Base-by-base conservation (phyloP, 768 basidiomycete genomes). In the Boletellus emodensis region DNA sequence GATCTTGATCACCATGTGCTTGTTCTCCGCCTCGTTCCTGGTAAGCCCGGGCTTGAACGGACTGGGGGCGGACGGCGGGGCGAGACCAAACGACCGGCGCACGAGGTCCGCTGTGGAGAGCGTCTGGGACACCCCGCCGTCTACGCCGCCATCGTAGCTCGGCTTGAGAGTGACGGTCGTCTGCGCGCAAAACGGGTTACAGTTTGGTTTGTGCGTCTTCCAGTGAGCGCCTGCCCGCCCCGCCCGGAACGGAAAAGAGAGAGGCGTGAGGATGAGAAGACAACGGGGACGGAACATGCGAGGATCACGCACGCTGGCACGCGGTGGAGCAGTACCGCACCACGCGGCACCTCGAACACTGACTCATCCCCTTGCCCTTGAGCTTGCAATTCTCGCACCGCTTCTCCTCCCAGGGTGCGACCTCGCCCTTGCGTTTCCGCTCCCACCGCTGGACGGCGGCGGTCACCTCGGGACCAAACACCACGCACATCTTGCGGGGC, bases 1-100 rank as follows among this genome's bases (percentile, higher is more conserved):
- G 0, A 81, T 68, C 62, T 84, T 84, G 67, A 84, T 69, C 44
- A 81, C 62, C 54, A 81, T 61, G 34, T 59, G 61, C 63, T 79
- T 79, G 49, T 63, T 61, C 20, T 62, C 63, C 0, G 48, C 37
- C 6, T 52, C 61, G 17, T 62, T 48, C 41, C 64, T 66, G 15
- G 61, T 51, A 8, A 59, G 42, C 24, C 59, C 48, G 3, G 60
- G 61, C 40, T 54, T 59, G 41, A 53, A 1, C 11, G 56, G 38
- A 32, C 51, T n/a, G 55, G 65, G 40, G 46, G 50, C 26, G 44
- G 61, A 26, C 24, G 24, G 17, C 13, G 60, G 61, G 13, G 61
- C 60, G 18, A 68, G 62, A 22, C 69, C 72, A 13, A 66, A 52
- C 24, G 44, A 34, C 24, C 56, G 40, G 7, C 74, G 73, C 22